These are phyloP conservation scores for Stenogyne calaminthoides DNA, from an alignment of 305 asterid genomes.

Conservation along the genomic window DNA sequence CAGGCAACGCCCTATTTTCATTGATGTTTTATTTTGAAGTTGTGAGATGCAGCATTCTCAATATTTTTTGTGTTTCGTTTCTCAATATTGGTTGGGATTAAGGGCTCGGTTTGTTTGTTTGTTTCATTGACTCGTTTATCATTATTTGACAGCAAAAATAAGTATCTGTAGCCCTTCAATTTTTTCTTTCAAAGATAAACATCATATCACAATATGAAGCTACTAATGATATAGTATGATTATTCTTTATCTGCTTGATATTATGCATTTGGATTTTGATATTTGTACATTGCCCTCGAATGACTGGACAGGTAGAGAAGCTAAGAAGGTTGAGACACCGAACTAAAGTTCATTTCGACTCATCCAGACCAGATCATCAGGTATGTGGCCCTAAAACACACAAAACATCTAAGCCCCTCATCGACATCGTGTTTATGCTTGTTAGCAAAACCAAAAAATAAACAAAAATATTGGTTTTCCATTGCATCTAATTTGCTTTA, in stretches of 20 bases:
- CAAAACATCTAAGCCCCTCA: too few species aligned
- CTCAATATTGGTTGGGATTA: too few species aligned
- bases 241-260: too few species aligned
- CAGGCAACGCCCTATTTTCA: constrained; percentile 48
- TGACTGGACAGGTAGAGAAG: constrained; percentile 62
- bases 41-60: not conserved
- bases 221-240: too few species aligned
- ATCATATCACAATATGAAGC: too few species aligned
- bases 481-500: not conserved
- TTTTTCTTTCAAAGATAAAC: not conserved
- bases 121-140: not conserved
- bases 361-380: constrained; percentile 70
- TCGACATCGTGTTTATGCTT: too few species aligned
- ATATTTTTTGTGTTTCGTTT: too few species aligned
- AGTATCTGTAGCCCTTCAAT: not conserved
- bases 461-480: not conserved
- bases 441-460: too few species aligned
- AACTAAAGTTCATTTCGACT: constrained; percentile 62
- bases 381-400: too few species aligned
- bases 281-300: constrained; percentile 13
- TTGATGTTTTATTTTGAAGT: not conserved
- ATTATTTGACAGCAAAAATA: not conserved
- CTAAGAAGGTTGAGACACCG: constrained; percentile 65
- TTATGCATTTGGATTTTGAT: not conserved
- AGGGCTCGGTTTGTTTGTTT: too few species aligned